Evolutionary conservation across 805 yeast species (phyloP).

Genomic region (Deakozyma indianensis): DNA sequence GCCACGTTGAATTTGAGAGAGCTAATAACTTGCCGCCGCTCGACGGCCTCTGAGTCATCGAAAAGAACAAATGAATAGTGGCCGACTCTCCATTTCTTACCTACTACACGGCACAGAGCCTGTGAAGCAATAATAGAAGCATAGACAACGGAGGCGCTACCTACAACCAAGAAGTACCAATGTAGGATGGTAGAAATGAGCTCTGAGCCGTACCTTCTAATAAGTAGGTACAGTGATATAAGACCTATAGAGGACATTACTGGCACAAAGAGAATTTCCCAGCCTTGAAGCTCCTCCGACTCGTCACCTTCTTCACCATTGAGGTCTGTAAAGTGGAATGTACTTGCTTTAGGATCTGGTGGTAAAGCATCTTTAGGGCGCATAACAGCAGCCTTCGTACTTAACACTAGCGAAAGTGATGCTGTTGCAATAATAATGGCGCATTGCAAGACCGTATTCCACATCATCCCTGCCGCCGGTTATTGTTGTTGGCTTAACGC

Average conservation of each 20-base stretch:
- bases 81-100: slow-evolving; percentile 2
- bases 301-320: slow-evolving; percentile 2
- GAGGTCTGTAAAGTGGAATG: slow-evolving; percentile 15
- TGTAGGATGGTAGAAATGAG: slow-evolving; percentile 22
- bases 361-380: slow-evolving; percentile 12
- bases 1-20: slow-evolving; percentile 6
- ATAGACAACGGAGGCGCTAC: slow-evolving; percentile 21
- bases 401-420: neutral
- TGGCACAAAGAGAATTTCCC: slow-evolving; percentile 30
- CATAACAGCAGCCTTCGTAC: neutral
- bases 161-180: slow-evolving; percentile 22
- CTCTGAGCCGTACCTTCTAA: slow-evolving; percentile 22
- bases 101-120: slow-evolving; percentile 4
- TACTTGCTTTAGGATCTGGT: slow-evolving; percentile 12
- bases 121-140: slow-evolving; percentile 13
- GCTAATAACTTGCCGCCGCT: slow-evolving; percentile 17
- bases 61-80: slow-evolving; percentile 6
- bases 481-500: too few relatives aligned
- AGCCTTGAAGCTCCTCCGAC: slow-evolving; percentile 11
- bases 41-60: slow-evolving; percentile 3
- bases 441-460: neutral
- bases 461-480: too few relatives aligned
- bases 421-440: neutral
- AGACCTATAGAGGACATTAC: slow-evolving; percentile 28
- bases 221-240: slow-evolving; percentile 23